Evolutionary conservation across 768 basidiomycete species (phyloP).

Genomic region (Ephemerocybe angulata): DNA sequence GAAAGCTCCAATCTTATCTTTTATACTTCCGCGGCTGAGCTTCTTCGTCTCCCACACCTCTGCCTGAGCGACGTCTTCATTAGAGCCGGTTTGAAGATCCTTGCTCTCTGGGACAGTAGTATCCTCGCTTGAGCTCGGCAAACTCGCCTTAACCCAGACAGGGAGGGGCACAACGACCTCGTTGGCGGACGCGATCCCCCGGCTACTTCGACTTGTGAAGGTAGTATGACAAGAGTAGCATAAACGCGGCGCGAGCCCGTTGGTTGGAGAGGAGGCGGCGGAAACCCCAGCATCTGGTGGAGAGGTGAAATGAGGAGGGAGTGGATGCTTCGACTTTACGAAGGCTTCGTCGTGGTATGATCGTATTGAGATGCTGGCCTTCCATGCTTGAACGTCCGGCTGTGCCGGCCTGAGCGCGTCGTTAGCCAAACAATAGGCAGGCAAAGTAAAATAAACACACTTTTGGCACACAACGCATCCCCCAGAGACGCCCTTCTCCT

Average conservation of each 20-base stretch:
- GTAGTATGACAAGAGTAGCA: slow-evolving; percentile 65
- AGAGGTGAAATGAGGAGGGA: slow-evolving; percentile 26
- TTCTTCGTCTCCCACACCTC: slow-evolving; percentile 24
- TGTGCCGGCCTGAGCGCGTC: slow-evolving; percentile 53
- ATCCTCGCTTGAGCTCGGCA: slow-evolving; percentile 5
- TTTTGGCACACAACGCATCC: slow-evolving; percentile 64
- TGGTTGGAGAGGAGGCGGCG: slow-evolving; percentile 25
- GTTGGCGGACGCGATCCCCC: slow-evolving; percentile 23
- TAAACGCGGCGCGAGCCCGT: slow-evolving; percentile 29
- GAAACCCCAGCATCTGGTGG: slow-evolving; percentile 11
- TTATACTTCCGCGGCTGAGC: slow-evolving; percentile 25
- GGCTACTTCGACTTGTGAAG: slow-evolving; percentile 54
- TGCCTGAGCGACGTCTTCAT: slow-evolving; percentile 24
- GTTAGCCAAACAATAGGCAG: neutral
- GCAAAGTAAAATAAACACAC: slow-evolving; percentile 30
- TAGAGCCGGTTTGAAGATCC: slow-evolving; percentile 4
- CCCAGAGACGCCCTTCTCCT: slow-evolving; percentile 40
- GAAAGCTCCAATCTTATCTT: slow-evolving; percentile 29
- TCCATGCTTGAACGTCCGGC: slow-evolving; percentile 67
- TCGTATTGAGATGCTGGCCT: slow-evolving; percentile 67
- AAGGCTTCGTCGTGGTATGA: slow-evolving; percentile 35
- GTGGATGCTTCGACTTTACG: slow-evolving; percentile 18
- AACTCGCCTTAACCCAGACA: slow-evolving; percentile 30
- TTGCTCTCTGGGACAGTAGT: slow-evolving; percentile 17
- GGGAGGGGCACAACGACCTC: slow-evolving; percentile 31